Evolutionary conservation across 176 grass and related monocot genomes (phyloP), one percentile per base, ranked within the genome.

Genomic region (Ampelocalamus luodianensis): DNA sequence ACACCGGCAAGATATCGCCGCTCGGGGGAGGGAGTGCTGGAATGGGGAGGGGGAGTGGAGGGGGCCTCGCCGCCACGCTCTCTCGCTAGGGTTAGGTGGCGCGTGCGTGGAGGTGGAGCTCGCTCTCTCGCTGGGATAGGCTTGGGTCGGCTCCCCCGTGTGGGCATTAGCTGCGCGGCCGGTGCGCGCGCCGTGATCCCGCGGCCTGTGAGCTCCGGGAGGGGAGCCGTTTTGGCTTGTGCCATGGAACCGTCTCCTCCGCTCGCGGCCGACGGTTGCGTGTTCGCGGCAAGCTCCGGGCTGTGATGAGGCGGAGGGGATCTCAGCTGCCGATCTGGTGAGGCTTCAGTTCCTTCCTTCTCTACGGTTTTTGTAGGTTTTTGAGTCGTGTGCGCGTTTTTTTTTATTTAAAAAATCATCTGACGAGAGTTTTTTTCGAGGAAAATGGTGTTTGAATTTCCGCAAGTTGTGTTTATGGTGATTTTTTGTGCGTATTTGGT

Each of bases 281-380:
- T 49, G 71, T 12, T 53, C 22, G 14, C 50, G 38, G 16, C 54
- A 55, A 59, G 43, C 64, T 76, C 76, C 43, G 4, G 50, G 18
- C 58, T 34, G 42, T 81, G 87, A 85, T 59, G 32, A 34, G 26
- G 42, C 12, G 29, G 53, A 79, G 24, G 62, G 81, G 80, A 74
- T 79, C 88, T 79, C 54, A 18, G 78, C 40, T 73, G 38, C 74
- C 83, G 60, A 86, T 74, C 83, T 64, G 83, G 90, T 92, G 68
- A 82, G 87, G 23, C 62, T 12, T 5, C 59, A 1, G 20, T n/a
- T 66, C 58, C 60, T 15, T 79, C 34, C 51, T 60, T 44, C 37
- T 45, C 34, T 49, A 17, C 22, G 37, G 4, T 34, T 77, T 53
- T 62, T 38, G 32, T 18, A 9, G 10, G 22, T 29, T 73, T 51